These are phyloP conservation scores for Cephalotrichum gorgonifer DNA, from an alignment of 2,329 filamentous ascomycete species.

Conservation along the genomic window DNA sequence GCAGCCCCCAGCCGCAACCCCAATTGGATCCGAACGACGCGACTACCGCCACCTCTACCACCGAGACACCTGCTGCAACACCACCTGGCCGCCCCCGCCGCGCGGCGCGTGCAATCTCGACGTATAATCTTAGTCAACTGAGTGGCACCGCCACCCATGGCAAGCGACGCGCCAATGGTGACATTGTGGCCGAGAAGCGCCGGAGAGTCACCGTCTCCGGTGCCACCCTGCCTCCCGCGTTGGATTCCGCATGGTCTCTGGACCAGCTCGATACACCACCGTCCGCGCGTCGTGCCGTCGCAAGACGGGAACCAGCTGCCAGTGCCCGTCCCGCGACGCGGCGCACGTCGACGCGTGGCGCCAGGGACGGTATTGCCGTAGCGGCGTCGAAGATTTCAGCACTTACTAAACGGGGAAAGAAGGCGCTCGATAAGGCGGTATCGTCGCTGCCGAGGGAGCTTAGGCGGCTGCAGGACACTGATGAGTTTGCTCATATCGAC, in stretches of 20 bases:
- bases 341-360: neutral
- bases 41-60: slow-evolving; percentile 18
- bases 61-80: slow-evolving; percentile 7
- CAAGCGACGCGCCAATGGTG: slow-evolving; percentile 42
- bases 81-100: slow-evolving; percentile 35
- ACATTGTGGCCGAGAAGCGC: slow-evolving; percentile 21
- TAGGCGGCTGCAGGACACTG: slow-evolving; percentile 48
- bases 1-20: slow-evolving; percentile 17
- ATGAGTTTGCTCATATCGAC: slow-evolving; percentile 51
- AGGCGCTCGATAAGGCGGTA: slow-evolving; percentile 37
- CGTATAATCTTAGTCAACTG: slow-evolving; percentile 56
- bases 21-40: slow-evolving; percentile 41
- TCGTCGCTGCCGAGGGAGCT: slow-evolving; percentile 45
- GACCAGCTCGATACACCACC: slow-evolving; percentile 21
- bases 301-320: neutral
- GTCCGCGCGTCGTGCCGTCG: neutral
- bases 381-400: slow-evolving; percentile 33
- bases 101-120: slow-evolving; percentile 23
- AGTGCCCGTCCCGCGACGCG: neutral
- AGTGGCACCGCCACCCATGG: slow-evolving; percentile 52
- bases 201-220: neutral
- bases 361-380: slow-evolving; percentile 1
- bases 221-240: slow-evolving; percentile 10
- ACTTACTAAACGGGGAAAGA: slow-evolving; percentile 51
- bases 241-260: slow-evolving; percentile 27